These are phyloP conservation scores for Pseudogymnoascus sp. DNA, from an alignment of 2,329 filamentous ascomycete genomes.

Conservation along the genomic window DNA sequence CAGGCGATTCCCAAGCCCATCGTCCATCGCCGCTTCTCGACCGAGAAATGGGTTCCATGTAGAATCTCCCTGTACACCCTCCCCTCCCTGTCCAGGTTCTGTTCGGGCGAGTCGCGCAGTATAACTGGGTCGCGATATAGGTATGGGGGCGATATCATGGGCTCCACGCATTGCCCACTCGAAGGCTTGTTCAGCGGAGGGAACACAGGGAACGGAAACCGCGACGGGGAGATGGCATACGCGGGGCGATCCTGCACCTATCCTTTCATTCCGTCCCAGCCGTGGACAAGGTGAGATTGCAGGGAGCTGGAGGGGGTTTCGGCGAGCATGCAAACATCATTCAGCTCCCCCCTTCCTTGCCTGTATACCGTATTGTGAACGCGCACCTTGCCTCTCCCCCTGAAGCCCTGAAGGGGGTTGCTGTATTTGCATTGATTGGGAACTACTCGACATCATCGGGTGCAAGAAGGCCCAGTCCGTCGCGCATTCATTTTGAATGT, in stretches of 20 bases:
- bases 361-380: neutral
- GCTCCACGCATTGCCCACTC: neutral
- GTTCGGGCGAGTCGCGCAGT: neutral
- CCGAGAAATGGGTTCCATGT: neutral
- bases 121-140: neutral
- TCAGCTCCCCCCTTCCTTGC: neutral
- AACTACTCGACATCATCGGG: neutral
- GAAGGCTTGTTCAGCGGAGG: neutral
- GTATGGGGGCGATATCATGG: neutral
- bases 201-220: neutral
- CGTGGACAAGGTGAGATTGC: neutral
- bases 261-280: neutral
- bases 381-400: neutral
- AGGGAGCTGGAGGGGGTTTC: slow-evolving; percentile 1
- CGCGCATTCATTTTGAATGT: neutral
- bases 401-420: neutral
- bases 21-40: neutral
- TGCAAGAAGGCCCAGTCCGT: neutral
- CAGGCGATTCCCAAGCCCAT: neutral
- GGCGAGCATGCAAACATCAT: neutral
- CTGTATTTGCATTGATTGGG: neutral
- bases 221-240: neutral
- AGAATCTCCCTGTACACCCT: neutral
- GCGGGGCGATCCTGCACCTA: neutral
- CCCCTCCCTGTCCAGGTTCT: neutral